Evolutionary conservation across 139 green algal species (phyloP), one percentile per base, ranked within the genome.

Genomic region (Micromonas commoda): DNA sequence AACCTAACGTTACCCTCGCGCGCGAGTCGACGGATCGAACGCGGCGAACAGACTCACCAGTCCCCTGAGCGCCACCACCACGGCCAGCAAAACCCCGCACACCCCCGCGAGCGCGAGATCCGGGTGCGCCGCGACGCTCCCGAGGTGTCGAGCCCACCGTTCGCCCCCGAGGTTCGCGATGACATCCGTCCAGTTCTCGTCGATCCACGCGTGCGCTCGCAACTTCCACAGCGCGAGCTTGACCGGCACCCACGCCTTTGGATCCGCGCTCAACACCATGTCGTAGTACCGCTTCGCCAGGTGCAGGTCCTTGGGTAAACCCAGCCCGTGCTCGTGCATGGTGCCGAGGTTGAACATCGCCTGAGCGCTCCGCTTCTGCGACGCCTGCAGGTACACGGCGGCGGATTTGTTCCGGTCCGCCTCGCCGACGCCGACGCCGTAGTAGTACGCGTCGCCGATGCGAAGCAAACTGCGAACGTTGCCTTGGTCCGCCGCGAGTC

Each of bases 271-370:
- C 1, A 84, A 26, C 13, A 82, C 77, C 84, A 88, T 87, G 80
- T 94, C 89, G 54, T 89, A 94, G 76, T 79, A 91, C 3, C 89
- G 83, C 79, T 93, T 93, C 38, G 89, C 89, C 71, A 94, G 79
- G 77, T 91, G 85, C 2, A 86, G 33, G 80, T 94, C 89, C 28
- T 81, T 74, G 0, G 88, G 87, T 60, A 97, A 82, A 2, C 94
- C 94, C 45, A 87, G 84, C 1, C 93, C 94, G 77, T 86, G 91
- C 85, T 97, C 85, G 78, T 98, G 90, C 90, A 95, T 94, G 80
- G 87, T 94, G 21, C 92, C 94, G 24, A 98, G 82, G 84, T 98
- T 97, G 86, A 96, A 98, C 80, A 95, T 88, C 26, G 93, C 92
- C 80, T 97, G 89, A 3, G 87, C 60, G 34, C 66, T 31, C 51